These are phyloP conservation scores for Chlorencoelia australis DNA, from an alignment of 2,329 filamentous ascomycete species.

Conservation along the genomic window DNA sequence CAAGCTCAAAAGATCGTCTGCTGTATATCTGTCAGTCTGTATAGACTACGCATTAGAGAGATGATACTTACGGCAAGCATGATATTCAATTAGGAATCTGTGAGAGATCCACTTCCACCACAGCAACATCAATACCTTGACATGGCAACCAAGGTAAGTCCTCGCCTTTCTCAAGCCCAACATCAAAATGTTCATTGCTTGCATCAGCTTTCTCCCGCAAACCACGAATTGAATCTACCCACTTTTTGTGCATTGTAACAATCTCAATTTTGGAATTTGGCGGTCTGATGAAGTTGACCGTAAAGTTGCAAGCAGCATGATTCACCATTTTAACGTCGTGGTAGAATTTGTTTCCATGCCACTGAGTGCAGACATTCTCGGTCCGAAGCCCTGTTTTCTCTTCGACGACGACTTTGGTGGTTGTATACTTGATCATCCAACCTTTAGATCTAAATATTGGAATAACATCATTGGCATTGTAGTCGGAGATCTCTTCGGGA, in stretches of 20 bases:
- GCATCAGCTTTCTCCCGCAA: background rate
- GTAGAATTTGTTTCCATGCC: no score
- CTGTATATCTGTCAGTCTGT: no score
- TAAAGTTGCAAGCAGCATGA: slow-evolving; percentile 12
- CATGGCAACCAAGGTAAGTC: no score
- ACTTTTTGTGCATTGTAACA: slow-evolving; percentile 2
- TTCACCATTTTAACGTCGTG: slow-evolving; percentile 13
- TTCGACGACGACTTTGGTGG: background rate
- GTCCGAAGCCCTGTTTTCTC: background rate
- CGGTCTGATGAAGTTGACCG: slow-evolving; percentile 6
- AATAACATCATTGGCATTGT: background rate
- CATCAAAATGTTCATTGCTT: background rate
- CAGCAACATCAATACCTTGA: no score
- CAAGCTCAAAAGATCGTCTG: no score
- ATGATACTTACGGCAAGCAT: no score
- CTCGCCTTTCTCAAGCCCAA: background rate
- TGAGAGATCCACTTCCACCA: no score
- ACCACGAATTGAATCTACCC: background rate
- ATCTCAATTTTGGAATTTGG: slow-evolving; percentile 2
- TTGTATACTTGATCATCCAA: slow-evolving; percentile 1
- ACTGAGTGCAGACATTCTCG: no score
- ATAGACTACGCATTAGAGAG: no score
- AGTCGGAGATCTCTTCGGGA: background rate
- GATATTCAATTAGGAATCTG: no score
- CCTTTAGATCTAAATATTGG: background rate